These are phyloP conservation scores for Acacia concinna DNA, from an alignment of 331 rosid genomes.

Conservation along the genomic window DNA sequence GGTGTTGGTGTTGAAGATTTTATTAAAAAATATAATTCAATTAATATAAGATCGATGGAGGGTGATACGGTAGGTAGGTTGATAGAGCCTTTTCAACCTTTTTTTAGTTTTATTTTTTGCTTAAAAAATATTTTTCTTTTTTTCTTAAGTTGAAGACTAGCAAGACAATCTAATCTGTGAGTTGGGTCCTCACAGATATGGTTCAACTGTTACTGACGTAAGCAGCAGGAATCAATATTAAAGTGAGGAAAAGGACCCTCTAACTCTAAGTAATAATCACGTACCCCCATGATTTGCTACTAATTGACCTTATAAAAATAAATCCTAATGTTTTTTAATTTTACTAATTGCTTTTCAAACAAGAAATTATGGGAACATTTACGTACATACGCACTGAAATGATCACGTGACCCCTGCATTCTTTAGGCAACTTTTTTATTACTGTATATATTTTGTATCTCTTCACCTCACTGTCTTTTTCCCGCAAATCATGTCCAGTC, in stretches of 20 bases:
- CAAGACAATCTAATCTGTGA: background rate
- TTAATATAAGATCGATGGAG: background rate
- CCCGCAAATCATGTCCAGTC: background rate
- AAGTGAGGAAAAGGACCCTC: constrained; percentile 20
- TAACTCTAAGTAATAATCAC: constrained; percentile 13
- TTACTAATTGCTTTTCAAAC: constrained; percentile 25
- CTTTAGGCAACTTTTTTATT: background rate
- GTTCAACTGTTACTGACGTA: constrained; percentile 11
- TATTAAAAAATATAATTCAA: background rate
- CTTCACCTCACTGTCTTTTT: background rate
- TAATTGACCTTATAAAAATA: background rate
- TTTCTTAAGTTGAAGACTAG: background rate
- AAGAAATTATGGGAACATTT: constrained; percentile 31
- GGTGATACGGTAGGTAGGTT: constrained; percentile 34
- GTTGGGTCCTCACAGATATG: constrained; percentile 27
- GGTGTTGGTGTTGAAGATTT: background rate
- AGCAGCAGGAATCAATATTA: constrained; percentile 23
- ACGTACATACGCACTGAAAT: constrained; percentile 32
- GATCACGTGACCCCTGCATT: constrained; percentile 48
- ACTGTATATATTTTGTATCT: background rate
- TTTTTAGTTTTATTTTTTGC: background rate
- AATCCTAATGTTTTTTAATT: constrained; percentile 21
- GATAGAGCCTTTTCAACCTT: constrained; percentile 21
- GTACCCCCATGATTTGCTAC: constrained; percentile 24
- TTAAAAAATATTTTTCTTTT: background rate